Conservation (phyloP, 129 eudicot species). For the Dittrichia graveolens region DNA sequence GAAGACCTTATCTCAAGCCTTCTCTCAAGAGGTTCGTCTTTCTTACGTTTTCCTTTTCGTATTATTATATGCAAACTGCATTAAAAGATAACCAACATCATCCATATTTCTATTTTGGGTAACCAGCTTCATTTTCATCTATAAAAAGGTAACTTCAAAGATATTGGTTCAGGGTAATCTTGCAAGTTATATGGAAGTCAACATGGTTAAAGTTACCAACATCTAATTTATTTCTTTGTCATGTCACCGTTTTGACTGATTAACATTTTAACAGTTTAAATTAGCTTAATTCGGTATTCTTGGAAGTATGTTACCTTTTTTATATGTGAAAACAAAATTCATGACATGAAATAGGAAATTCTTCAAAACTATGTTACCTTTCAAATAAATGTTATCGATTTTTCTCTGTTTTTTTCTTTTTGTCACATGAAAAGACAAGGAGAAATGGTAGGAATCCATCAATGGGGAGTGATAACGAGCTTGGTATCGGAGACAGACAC, state of each 20-base stretch:
- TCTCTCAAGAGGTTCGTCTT: slow-evolving; percentile 69
- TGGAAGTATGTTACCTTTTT: background rate
- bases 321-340: background rate
- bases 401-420: slow-evolving; percentile 4
- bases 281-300: background rate
- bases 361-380: background rate
- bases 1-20: slow-evolving; percentile 66
- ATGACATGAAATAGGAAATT: background rate
- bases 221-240: background rate
- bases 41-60: background rate
- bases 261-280: no score
- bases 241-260: background rate
- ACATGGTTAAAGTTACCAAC: background rate
- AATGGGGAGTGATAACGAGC: slow-evolving; percentile 64
- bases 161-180: no score
- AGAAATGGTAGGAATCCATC: slow-evolving; percentile 66
- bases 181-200: background rate
- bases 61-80: background rate
- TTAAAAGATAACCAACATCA: background rate
- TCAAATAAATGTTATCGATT: slow-evolving; percentile 10
- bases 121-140: background rate
- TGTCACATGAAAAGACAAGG: slow-evolving; percentile 46
- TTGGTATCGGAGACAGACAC: slow-evolving; percentile 51
- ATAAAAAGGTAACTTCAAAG: background rate
- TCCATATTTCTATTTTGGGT: background rate